Conservation (phyloP, 495 filamentous ascomycete species). For the Lophium mytilinum region DNA sequence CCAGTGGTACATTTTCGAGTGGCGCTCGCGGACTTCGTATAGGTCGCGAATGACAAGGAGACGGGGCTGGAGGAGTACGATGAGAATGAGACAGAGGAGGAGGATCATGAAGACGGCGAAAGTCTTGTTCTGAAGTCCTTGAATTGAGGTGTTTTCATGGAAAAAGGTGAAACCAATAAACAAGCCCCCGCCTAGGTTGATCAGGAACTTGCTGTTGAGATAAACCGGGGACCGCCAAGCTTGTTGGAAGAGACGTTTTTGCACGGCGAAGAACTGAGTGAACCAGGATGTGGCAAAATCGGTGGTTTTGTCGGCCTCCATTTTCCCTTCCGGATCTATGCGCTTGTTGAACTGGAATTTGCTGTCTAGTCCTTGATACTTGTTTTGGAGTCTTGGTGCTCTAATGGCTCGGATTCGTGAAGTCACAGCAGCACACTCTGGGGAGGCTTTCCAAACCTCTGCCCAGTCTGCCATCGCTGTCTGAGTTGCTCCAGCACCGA, state of each 20-base stretch:
- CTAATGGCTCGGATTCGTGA: not conserved
- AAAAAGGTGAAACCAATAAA: slow-evolving; percentile 55
- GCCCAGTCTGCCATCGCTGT: slow-evolving; percentile 49
- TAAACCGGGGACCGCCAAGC: slow-evolving; percentile 2
- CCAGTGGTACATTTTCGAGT: slow-evolving; percentile 62
- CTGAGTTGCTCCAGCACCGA: slow-evolving; percentile 49
- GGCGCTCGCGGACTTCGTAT: slow-evolving; percentile 61
- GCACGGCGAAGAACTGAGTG: slow-evolving; percentile 10
- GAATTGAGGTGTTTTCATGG: slow-evolving; percentile 41
- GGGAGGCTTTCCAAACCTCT: slow-evolving; percentile 45
- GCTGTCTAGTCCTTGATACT: too few species aligned
- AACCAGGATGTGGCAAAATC: not conserved
- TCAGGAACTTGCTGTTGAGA: slow-evolving; percentile 40
- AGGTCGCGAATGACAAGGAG: slow-evolving; percentile 57
- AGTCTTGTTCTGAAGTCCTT: slow-evolving; percentile 51
- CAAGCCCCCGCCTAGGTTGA: slow-evolving; percentile 53
- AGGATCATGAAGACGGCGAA: slow-evolving; percentile 64
- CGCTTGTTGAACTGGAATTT: not conserved
- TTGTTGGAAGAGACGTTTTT: not conserved
- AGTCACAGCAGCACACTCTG: slow-evolving; percentile 21
- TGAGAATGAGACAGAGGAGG: slow-evolving; percentile 49
- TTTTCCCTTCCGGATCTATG: not conserved
- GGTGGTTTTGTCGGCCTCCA: not conserved
- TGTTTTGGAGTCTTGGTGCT: not conserved
- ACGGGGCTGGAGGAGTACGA: slow-evolving; percentile 55